A percentile compares a stretch with the other conserved stretches of the same genome.
Conservation (phyloP, 345 rosid genomes). For the Brassica juncea region DNA sequence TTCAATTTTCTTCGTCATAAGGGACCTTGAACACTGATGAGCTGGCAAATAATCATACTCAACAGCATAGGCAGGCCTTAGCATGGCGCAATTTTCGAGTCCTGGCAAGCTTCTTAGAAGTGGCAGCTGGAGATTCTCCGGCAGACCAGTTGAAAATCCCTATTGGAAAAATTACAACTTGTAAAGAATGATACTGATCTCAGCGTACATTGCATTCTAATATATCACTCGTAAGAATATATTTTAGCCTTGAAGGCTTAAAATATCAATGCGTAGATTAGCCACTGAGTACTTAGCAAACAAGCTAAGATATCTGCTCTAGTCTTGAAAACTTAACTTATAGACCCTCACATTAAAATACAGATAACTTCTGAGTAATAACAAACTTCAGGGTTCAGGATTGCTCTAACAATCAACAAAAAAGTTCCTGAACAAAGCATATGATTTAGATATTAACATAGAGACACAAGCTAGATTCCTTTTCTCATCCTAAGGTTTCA, state of each 20-base stretch:
- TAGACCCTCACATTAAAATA: background rate
- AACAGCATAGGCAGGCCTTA: constrained; percentile 98
- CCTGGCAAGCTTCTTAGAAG: constrained; percentile 95
- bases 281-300: constrained; percentile 1
- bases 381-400: constrained; percentile 2
- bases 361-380: background rate
- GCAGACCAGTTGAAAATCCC: constrained; percentile 99
- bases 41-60: constrained; percentile 98
- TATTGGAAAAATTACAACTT: constrained; percentile 34
- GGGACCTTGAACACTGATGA: constrained; percentile 87
- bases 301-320: constrained; percentile 16
- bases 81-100: constrained; percentile 93
- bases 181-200: constrained; percentile 11
- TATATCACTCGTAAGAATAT: background rate
- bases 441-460: background rate
- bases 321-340: constrained; percentile 17
- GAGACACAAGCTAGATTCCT: background rate
- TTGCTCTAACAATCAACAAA: background rate
- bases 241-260: background rate
- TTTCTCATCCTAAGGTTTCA: constrained; percentile 17
- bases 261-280: background rate
- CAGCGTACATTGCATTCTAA: constrained; percentile 10
- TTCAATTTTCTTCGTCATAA: constrained; percentile 88
- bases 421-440: constrained; percentile 7
- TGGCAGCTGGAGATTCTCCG: constrained; percentile 93